A percentile compares a stretch with the other conserved stretches of the same genome.
Conservation (phyloP, 208 protist species). For the Plasmodiophora brassicae region DNA sequence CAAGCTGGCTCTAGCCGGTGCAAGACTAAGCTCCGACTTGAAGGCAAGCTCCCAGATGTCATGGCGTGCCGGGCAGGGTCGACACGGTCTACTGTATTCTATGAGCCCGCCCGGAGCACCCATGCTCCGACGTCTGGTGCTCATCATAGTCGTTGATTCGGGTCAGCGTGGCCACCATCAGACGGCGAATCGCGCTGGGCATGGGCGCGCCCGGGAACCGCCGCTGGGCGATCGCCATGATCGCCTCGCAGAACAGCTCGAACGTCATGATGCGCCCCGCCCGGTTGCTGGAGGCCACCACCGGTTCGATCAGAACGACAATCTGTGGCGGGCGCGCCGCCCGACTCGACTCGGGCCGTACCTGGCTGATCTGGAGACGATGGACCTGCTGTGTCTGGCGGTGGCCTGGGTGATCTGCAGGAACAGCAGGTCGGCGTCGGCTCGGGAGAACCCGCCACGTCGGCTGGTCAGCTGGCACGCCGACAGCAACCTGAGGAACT, state of each 20-base stretch:
- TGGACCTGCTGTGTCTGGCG: not conserved
- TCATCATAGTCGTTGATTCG: no score
- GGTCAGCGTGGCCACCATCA: not conserved
- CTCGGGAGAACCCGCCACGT: not conserved
- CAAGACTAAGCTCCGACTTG: no score
- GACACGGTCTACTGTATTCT: no score
- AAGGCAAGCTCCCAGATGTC: no score
- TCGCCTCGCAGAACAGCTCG: constrained; percentile 6
- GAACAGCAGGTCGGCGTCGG: constrained; percentile 28
- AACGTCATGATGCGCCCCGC: not conserved
- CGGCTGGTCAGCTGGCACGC: constrained; percentile 6
- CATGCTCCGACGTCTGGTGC: no score
- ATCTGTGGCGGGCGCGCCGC: not conserved
- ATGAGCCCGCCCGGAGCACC: no score
- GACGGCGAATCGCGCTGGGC: not conserved
- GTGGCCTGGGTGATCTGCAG: not conserved
- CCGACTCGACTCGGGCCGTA: not conserved
- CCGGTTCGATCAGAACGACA: not conserved
- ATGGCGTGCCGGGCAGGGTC: no score
- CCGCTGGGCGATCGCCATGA: not conserved
- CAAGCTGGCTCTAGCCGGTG: no score
- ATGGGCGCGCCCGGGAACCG: not conserved
- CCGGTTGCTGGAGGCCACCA: not conserved
- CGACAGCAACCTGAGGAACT: not conserved
- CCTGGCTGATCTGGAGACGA: not conserved